Base-by-base conservation (phyloP, 305 asterid genomes). In the Fraxinus greggii region DNA sequence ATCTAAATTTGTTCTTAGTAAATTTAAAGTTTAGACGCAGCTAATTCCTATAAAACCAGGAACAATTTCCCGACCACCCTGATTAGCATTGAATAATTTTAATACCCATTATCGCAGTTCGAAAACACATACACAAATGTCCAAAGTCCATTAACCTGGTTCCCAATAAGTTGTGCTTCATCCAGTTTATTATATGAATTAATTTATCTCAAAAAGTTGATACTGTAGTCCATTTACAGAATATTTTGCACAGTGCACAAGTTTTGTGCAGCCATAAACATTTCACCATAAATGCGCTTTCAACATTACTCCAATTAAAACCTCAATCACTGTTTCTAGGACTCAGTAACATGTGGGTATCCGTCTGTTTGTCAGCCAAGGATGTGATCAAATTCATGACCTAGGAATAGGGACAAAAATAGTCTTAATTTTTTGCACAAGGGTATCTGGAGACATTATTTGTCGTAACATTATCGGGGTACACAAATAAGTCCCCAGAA, bases 51-150 rank as follows among this genome's bases (percentile, higher is more conserved):
- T 70, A 70, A 70, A 35, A 31, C 42, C 42, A 32, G 69, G 69
- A 32, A n/a, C 21, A 2, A 31, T 17, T 17, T 70, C 45, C 76
- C 23, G 8, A 6, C 13, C 35, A 70, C 19, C 26, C 24, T 17
- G 76, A 31, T 31, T 29, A 15, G 45, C 23, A 7, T 31, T 1
- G 12, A 70, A 70, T 8, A 67, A 4, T 70, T 35, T 70, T 31
- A 70, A 70, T 31, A 38, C 24, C 26, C 76, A 70, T 15, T 31
- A 15, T 70, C 38, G 4, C 74, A 28, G 3, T 26, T 67, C 21
- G 10, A 67, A 29, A 67, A 67, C 74, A 67, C 74, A 67, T 67
- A 67, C 38, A 29, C 36, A 67, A 67, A 67, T 67, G 74, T 67
- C 38, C 38, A 10, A 9, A 67, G 73, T 29, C 19, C 19, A 67